phyloP scores from a whole-genome alignment of 345 rosid genomes.

The Geranium rotundifolium region DNA sequence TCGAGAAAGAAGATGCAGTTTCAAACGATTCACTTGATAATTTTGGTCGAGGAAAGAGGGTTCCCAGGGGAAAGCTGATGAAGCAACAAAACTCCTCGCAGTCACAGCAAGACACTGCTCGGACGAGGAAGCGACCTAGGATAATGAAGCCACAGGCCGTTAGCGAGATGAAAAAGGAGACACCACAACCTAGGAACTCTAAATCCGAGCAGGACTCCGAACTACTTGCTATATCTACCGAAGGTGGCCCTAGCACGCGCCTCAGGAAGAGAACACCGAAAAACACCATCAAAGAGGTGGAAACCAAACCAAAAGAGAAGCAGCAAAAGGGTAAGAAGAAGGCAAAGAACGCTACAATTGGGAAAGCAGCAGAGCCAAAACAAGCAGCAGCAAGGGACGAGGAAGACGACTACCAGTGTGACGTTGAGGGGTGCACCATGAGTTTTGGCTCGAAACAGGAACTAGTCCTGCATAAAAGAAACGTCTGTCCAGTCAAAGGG shows the following conservation, averaged over 20 bases:
- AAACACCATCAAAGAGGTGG: slow-evolving; percentile 22
- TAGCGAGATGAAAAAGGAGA: no score
- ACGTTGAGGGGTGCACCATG: slow-evolving; percentile 89
- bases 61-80: no score
- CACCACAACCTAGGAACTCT: no score
- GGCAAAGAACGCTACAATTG: slow-evolving; percentile 20
- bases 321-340: slow-evolving; percentile 38
- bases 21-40: slow-evolving; percentile 44
- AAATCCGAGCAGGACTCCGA: no score
- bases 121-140: slow-evolving; percentile 18
- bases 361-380: slow-evolving; percentile 22
- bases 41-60: slow-evolving; percentile 11
- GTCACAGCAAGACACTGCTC: slow-evolving; percentile 23
- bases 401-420: slow-evolving; percentile 60
- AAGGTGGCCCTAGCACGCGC: slow-evolving; percentile 72
- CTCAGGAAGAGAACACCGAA: slow-evolving; percentile 52
- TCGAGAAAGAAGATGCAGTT: slow-evolving; percentile 30
- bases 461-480: slow-evolving; percentile 62
- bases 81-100: slow-evolving; percentile 17
- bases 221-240: slow-evolving; percentile 29
- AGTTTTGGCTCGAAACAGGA: slow-evolving; percentile 60
- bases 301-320: slow-evolving; percentile 33
- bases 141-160: no score
- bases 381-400: slow-evolving; percentile 33
- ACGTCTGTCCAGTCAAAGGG: slow-evolving; percentile 78